These are phyloP conservation scores for Boletus vinaceobasis DNA, from an alignment of 768 basidiomycete genomes.

Conservation along the genomic window DNA sequence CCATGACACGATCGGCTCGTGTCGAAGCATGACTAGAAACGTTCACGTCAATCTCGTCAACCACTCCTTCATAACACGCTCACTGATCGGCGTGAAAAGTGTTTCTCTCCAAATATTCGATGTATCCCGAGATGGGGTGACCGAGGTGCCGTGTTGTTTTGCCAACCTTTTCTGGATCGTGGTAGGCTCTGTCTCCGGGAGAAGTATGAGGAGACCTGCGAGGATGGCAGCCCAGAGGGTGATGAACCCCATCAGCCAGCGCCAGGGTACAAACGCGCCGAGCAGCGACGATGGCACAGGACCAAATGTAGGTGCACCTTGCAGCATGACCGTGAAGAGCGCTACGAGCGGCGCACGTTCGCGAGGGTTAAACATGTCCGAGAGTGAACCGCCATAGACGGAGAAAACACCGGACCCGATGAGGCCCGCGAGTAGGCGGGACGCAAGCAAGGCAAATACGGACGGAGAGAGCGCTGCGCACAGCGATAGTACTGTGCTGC, in stretches of 20 bases:
- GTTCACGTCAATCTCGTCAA: not conserved
- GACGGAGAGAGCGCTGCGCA: constrained; percentile 24
- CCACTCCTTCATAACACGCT: not conserved
- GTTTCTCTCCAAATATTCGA: constrained; percentile 21
- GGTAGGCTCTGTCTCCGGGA: constrained; percentile 27
- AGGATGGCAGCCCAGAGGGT: constrained; percentile 23
- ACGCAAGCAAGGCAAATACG: constrained; percentile 15
- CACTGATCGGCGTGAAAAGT: constrained; percentile 25
- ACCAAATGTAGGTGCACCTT: constrained; percentile 29
- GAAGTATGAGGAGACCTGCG: constrained; percentile 8
- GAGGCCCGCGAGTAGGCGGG: constrained; percentile 21
- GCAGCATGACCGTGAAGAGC: constrained; percentile 29
- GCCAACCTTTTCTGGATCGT: constrained; percentile 18
- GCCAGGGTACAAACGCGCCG: constrained; percentile 22
- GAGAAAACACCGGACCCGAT: constrained; percentile 27
- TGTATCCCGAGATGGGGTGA: not conserved
- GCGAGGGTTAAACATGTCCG: constrained; percentile 28
- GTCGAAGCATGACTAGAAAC: constrained; percentile 20
- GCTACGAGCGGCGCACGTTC: constrained; percentile 29
- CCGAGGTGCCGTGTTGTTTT: constrained; percentile 5
- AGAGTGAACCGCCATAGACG: constrained; percentile 29
- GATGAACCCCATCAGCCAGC: constrained; percentile 26
- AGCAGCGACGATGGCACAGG: constrained; percentile 26
- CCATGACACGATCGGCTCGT: constrained; percentile 27
- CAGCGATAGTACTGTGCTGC: constrained; percentile 19